Percentiles rank a stretch among this genome's conserved stretches.
These are phyloP conservation scores for Zymoseptoria crescenta DNA, from an alignment of 2,329 filamentous ascomycete genomes.

Conservation along the genomic window DNA sequence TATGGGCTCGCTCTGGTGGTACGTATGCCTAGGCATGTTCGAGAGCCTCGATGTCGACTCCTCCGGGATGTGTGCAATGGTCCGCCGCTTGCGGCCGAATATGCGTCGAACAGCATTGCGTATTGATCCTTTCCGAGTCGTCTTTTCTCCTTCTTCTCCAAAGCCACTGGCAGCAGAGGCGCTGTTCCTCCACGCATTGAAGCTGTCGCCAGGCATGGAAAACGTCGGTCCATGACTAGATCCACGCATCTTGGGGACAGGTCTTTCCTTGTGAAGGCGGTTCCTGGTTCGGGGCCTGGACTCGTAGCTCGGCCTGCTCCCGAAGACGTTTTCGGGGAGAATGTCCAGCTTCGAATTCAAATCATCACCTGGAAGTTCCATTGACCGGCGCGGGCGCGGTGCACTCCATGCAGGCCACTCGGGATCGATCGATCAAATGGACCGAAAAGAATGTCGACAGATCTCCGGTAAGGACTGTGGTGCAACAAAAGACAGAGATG, in stretches of 20 bases:
- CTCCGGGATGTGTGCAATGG: constrained; percentile 4
- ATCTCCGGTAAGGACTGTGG: constrained; percentile 1
- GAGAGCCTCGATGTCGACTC: background rate
- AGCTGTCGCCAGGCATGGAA: constrained; percentile 4
- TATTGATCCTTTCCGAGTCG: constrained; percentile 27
- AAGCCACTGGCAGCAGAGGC: constrained; percentile 3
- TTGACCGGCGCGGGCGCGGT: constrained; percentile 8
- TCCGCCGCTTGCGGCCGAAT: constrained; percentile 19
- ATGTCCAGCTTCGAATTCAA: constrained; percentile 10
- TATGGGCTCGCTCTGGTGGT: constrained; percentile 26
- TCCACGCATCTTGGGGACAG: constrained; percentile 15
- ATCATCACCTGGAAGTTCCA: constrained; percentile 20
- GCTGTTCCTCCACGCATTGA: constrained; percentile 4
- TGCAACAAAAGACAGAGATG: background rate
- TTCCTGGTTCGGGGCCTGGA: constrained; percentile 4
- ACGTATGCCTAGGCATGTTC: constrained; percentile 22
- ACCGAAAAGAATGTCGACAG: background rate
- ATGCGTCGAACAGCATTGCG: constrained; percentile 31
- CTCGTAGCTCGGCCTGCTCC: constrained; percentile 15
- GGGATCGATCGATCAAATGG: background rate
- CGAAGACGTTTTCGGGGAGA: constrained; percentile 3
- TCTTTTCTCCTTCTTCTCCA: constrained; percentile 14
- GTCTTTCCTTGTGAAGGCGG: constrained; percentile 20
- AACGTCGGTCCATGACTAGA: constrained; percentile 16
- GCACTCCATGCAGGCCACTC: constrained; percentile 22